Conservation (phyloP, 2,329 filamentous ascomycete species). For the Colletotrichum caudatum region DNA sequence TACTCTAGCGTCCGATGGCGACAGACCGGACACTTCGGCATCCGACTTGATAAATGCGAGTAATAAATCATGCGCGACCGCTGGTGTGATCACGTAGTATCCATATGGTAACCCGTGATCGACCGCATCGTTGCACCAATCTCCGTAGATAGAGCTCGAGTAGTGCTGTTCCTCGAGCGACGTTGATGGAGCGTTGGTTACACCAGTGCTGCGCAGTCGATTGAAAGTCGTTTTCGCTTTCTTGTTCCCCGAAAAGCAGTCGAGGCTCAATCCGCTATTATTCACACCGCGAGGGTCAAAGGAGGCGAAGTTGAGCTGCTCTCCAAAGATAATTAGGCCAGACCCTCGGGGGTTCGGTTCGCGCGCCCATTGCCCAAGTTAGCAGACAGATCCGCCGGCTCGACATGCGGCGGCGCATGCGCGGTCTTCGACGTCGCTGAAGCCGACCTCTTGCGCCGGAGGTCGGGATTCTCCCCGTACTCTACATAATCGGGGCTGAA, state of each 20-base stretch:
- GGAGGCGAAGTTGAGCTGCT: slow-evolving; percentile 57
- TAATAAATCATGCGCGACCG: not conserved
- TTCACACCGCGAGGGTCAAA: slow-evolving; percentile 57
- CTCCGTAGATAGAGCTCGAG: slow-evolving; percentile 48
- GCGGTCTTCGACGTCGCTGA: slow-evolving; percentile 42
- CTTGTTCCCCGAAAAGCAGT: slow-evolving; percentile 48
- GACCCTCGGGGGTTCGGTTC: too few relatives aligned
- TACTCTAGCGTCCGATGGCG: not conserved
- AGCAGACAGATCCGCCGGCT: too few relatives aligned
- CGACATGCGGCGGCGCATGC: slow-evolving; percentile 41
- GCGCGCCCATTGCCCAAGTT: too few relatives aligned
- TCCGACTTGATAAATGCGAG: not conserved
- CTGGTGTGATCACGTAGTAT: slow-evolving; percentile 1
- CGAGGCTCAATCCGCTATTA: slow-evolving; percentile 48
- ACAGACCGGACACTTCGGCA: not conserved
- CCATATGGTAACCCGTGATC: slow-evolving; percentile 45
- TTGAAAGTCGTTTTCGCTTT: not conserved
- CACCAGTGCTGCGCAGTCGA: not conserved
- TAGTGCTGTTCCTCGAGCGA: slow-evolving; percentile 49
- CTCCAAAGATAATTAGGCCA: slow-evolving; percentile 52
- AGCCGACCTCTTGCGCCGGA: not conserved
- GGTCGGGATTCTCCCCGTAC: not conserved
- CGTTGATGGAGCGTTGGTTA: slow-evolving; percentile 45
- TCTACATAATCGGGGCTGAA: not conserved
- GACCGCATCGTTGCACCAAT: slow-evolving; percentile 50